Evolutionary conservation across 2,329 filamentous ascomycete genomes (phyloP).

Genomic region (Herpotrichia juniperi): DNA sequence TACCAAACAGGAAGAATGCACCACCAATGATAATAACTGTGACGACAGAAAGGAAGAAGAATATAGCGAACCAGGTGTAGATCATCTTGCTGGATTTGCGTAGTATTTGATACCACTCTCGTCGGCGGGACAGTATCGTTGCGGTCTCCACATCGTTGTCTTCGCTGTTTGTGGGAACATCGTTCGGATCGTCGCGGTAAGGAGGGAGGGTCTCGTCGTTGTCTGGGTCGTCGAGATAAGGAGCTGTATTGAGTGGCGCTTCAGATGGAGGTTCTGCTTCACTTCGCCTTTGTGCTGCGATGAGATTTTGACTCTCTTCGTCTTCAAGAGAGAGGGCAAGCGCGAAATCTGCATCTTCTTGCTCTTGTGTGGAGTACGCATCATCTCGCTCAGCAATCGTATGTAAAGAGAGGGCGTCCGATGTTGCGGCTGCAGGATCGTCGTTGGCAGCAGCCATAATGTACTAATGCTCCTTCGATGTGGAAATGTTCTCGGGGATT

Average conservation of each 20-base stretch:
- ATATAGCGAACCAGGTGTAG: conserved; percentile 4
- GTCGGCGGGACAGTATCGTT: background rate
- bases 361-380: background rate
- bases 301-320: background rate
- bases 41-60: background rate
- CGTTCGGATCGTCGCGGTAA: conserved; percentile 18
- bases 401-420: background rate
- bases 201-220: conserved; percentile 1
- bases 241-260: too few species aligned
- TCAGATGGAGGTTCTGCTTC: too few species aligned
- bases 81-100: conserved; percentile 1
- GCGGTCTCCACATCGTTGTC: background rate
- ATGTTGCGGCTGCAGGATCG: background rate
- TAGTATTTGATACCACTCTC: background rate
- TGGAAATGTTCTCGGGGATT: too few species aligned
- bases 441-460: background rate
- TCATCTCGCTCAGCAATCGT: background rate
- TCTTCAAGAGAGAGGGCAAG: background rate
- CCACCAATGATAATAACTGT: conserved; percentile 9
- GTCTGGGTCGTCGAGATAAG: background rate
- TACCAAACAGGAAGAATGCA: background rate
- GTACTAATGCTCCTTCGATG: too few species aligned
- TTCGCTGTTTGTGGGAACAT: conserved; percentile 7
- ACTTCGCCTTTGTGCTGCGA: background rate
- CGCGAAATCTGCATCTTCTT: conserved; percentile 1